Conservation (phyloP, 2,329 filamentous ascomycete genomes). For the Atkinsonella texensis region DNA sequence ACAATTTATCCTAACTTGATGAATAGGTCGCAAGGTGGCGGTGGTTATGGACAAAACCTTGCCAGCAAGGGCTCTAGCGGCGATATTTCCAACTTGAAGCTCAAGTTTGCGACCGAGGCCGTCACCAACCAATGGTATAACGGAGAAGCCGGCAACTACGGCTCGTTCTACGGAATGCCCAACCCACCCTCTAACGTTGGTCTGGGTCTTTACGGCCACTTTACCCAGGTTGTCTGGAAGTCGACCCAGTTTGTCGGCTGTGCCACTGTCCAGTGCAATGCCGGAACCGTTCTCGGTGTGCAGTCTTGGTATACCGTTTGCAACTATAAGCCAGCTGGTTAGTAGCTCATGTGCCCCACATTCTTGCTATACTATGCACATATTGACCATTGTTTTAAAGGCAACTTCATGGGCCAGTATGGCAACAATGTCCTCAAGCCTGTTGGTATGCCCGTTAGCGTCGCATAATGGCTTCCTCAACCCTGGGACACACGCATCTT, state of each 20-base stretch:
- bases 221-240: slow-evolving; percentile 33
- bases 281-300: slow-evolving; percentile 35
- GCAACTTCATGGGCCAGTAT: slow-evolving; percentile 41
- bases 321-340: slow-evolving; percentile 72
- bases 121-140: slow-evolving; percentile 87
- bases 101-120: slow-evolving; percentile 50
- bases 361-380: background rate
- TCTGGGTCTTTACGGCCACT: slow-evolving; percentile 54
- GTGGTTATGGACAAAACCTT: slow-evolving; percentile 84
- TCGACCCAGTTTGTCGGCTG: slow-evolving; percentile 26
- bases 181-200: slow-evolving; percentile 45
- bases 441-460: slow-evolving; percentile 12
- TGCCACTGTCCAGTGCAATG: slow-evolving; percentile 59
- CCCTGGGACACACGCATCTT: background rate
- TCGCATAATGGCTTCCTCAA: slow-evolving; percentile 13
- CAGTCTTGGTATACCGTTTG: slow-evolving; percentile 70
- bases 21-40: slow-evolving; percentile 41
- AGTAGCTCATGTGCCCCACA: slow-evolving; percentile 15
- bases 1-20: slow-evolving; percentile 19
- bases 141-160: slow-evolving; percentile 48
- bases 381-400: slow-evolving; percentile 18
- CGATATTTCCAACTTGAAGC: slow-evolving; percentile 23
- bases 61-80: slow-evolving; percentile 45
- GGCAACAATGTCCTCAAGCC: slow-evolving; percentile 36
- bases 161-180: slow-evolving; percentile 45